A percentile compares a stretch with the other conserved stretches of the same genome.
Evolutionary conservation across 2,329 filamentous ascomycete species (phyloP).

Genomic region (Thelonectria rubi): DNA sequence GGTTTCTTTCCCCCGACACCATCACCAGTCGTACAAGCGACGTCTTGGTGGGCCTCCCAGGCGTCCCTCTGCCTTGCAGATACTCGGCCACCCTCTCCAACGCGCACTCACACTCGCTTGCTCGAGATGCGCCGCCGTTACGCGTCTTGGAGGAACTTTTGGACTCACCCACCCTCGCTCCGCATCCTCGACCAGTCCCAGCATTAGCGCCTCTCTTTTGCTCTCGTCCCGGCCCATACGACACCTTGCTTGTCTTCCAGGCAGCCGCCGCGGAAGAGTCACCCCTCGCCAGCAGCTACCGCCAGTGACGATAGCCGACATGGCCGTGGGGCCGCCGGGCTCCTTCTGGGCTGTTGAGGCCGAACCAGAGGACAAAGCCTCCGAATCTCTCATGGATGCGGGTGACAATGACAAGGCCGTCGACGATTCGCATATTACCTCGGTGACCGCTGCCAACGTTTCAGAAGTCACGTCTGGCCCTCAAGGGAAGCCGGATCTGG

Average conservation of each 20-base stretch:
- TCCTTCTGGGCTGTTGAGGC: background rate
- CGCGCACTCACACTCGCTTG: constrained; percentile 1
- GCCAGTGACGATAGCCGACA: constrained; percentile 13
- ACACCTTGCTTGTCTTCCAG: constrained; percentile 8
- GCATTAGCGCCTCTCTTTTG: background rate
- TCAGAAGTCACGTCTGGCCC: background rate
- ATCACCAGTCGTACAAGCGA: background rate
- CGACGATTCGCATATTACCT: constrained; percentile 25
- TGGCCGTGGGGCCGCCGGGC: constrained; percentile 14
- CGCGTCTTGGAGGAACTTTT: constrained; percentile 19
- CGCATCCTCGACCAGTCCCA: background rate
- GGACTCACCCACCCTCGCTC: constrained; percentile 7
- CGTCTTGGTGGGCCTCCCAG: background rate
- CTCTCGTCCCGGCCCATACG: background rate
- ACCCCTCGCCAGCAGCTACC: background rate
- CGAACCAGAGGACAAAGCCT: constrained; percentile 16
- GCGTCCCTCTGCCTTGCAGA: background rate
- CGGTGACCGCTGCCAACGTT: constrained; percentile 26
- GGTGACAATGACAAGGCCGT: constrained; percentile 16
- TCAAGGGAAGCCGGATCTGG: background rate
- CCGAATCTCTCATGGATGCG: constrained; percentile 19
- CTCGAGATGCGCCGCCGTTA: background rate
- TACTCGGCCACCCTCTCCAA: background rate
- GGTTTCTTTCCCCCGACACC: background rate
- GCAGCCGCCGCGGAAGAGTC: constrained; percentile 21